A percentile compares a stretch with the other conserved stretches of the same genome.
Evolutionary conservation across 2,329 filamentous ascomycete species (phyloP).

Genomic region (Fusarium camptoceras): DNA sequence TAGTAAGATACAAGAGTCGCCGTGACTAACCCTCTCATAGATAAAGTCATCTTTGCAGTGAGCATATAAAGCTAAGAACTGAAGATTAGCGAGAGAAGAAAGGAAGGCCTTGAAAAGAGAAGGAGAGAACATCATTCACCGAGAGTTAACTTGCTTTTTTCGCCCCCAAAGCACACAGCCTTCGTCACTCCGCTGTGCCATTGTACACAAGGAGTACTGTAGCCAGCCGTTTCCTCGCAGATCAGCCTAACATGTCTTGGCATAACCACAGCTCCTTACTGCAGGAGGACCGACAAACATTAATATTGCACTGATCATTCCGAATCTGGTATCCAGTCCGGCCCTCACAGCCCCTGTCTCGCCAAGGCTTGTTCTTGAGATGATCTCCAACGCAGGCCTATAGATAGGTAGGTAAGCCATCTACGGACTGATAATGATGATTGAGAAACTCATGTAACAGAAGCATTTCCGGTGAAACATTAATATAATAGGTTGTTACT

Average conservation of each 20-base stretch:
- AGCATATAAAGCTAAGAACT: background rate
- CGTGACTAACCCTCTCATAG: background rate
- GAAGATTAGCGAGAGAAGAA: background rate
- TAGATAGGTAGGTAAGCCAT: too few species aligned
- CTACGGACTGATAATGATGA: background rate
- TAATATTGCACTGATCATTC: background rate
- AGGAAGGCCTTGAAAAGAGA: too few species aligned
- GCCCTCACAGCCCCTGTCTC: background rate
- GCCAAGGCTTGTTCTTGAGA: background rate
- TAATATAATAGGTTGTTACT: background rate
- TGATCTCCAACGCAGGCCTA: background rate
- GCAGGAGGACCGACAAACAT: background rate
- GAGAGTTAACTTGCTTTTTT: background rate
- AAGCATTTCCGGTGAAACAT: background rate
- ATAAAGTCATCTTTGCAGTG: background rate
- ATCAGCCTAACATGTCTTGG: background rate
- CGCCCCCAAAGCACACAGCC: background rate
- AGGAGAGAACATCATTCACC: background rate
- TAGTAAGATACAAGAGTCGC: slow-evolving; percentile 12
- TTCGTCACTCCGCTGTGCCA: background rate
- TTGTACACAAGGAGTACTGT: background rate
- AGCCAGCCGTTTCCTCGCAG: background rate
- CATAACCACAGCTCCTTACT: background rate
- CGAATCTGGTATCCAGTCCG: background rate
- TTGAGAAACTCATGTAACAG: too few species aligned